Base-by-base conservation (phyloP, 495 filamentous ascomycete species). In the Penicillium manginii region DNA sequence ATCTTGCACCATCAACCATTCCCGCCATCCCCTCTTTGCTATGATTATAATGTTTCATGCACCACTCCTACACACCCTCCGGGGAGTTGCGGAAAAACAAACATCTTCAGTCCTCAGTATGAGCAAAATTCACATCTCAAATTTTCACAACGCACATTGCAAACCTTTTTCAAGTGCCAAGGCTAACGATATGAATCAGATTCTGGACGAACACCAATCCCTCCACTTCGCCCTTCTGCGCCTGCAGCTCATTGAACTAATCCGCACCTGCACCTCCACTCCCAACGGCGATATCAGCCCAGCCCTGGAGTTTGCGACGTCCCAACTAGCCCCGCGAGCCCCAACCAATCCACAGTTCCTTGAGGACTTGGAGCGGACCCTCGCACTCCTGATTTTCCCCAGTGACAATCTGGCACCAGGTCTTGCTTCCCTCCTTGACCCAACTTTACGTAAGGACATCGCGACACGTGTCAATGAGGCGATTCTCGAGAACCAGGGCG, bases 41-140 rank as follows among this genome's bases (percentile, higher is more conserved):
- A 93, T 92, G 93, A 97, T 98, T 96, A 96, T 78, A 91, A 71
- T 78, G 85, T 92, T 92, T 96, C 94, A 97, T 98, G 93, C 96
- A 99, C 93, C 93, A 98, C 93, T 92, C 93, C 89, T 91, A 98
- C 67, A 53, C 68, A 80, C 81, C 86, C 86, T 85, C 79, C 75
- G 84, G 70, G 86, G 84, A 85, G 73, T 83, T 91, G 96, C 92
- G 91, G 92, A 97, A 83, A 91, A 89, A 87, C 83, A 91, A 88
- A 87, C 88, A 86, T 88, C 90, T 90, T 92, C 88, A 93, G 86
- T 92, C 87, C 85, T 91, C 85, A 91, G 84, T 90, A 96, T 97
- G 93, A 97, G 81, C 86, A 84, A 74, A 70, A 76, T 53, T 52
- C 51, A 39, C 47, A 52, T 56, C 37, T 64, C 35, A 59, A 50